Conservation (phyloP, 2,329 filamentous ascomycete species). For the Calonectria fujianensis region DNA sequence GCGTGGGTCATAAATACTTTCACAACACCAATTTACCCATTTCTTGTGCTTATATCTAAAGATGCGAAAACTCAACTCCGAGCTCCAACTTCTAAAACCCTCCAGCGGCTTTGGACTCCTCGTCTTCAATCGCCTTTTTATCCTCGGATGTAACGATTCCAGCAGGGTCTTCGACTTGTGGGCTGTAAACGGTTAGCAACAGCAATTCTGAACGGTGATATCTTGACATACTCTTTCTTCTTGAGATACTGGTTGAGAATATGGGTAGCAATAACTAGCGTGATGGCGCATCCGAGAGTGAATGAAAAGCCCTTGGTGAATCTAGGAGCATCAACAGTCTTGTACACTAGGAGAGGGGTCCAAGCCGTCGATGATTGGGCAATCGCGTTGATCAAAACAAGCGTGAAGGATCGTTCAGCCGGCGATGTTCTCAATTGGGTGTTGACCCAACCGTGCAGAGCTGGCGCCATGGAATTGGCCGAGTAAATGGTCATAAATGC, state of each 20-base stretch:
- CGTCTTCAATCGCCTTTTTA: conserved; percentile 6
- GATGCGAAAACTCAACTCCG: background rate
- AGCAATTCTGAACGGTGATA: accelerated
- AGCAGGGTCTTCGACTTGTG: conserved; percentile 25
- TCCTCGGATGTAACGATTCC: conserved; percentile 3
- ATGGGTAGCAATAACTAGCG: conserved; percentile 17
- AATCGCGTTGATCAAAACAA: conserved; percentile 71
- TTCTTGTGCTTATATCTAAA: background rate
- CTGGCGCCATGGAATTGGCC: conserved; percentile 71
- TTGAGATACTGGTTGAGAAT: conserved; percentile 31
- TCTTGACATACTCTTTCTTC: conserved; percentile 18
- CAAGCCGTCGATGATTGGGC: conserved; percentile 73
- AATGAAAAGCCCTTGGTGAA: conserved; percentile 63
- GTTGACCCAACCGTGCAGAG: conserved; percentile 75
- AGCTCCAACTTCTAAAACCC: background rate
- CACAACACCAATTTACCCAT: background rate
- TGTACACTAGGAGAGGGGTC: conserved; percentile 71
- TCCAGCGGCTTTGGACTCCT: background rate
- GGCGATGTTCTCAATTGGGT: conserved; percentile 66
- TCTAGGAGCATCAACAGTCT: conserved; percentile 63
- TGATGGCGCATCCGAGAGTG: conserved; percentile 25
- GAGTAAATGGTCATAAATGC: conserved; percentile 68
- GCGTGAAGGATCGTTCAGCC: conserved; percentile 67
- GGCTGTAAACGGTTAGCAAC: background rate
- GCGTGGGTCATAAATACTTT: background rate